Base-by-base conservation (phyloP, 1,139 yeast genomes). In the Eremothecium gossypii region DNA sequence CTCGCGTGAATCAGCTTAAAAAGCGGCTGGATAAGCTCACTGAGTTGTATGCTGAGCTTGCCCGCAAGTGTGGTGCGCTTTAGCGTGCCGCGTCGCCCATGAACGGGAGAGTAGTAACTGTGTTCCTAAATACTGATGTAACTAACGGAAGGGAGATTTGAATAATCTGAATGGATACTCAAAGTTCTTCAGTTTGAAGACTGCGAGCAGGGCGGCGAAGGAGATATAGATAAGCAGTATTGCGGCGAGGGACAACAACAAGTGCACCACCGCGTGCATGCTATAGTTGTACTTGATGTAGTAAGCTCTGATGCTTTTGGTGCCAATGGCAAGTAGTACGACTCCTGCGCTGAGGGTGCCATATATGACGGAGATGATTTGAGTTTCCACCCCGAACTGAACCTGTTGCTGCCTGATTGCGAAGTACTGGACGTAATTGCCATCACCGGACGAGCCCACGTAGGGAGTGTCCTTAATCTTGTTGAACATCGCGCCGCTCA, bases 401-500 rank as follows among this genome's bases (percentile, higher is more conserved):
- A 67, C 68, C 55, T 81, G 84, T 53, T 83, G 87, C 28, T 84
- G 79, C 12, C 70, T 76, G 7, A 73, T 71, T 8, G 68, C 55
- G 55, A 89, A 76, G 60, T 85, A 87, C 35, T 74, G 71, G 2
- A 74, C 69, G 2, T 64, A 64, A 14, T 30, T 30, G 27, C 89
- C 91, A 39, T 73, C 66, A 7, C 68, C 69, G 41, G 70, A 72
- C 38, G 73, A 73, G 46, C 77, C 79, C 30, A 82, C 70, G 55
- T 79, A 83, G 13, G 86, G 95, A 7, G 80, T 73, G 35, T 74
- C 74, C 60, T 97, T 77, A 49, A 91, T 91, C 53, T 77, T 76
- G 61, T 86, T 87, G 73, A 78, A 91, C 98, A 91, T 91, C 65
- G 87, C 84, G 11, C 98, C 98, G 9, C 93, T 72, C 41, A 77